phyloP scores from a whole-genome alignment of 2,329 filamentous ascomycete species.

The Blastomyces silverae region DNA sequence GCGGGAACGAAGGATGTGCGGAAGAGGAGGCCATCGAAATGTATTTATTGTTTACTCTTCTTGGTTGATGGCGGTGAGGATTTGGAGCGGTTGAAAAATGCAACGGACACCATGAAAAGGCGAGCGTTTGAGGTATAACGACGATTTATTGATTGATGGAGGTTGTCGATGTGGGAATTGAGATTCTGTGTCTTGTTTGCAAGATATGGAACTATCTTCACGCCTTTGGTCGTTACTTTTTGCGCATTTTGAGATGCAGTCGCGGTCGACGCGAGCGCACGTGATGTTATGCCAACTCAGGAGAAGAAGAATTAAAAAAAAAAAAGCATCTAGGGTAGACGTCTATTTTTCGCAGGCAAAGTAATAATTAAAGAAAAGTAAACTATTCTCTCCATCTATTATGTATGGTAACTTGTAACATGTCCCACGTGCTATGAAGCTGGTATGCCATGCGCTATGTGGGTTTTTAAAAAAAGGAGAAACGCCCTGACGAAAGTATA shows the following conservation, averaged over 20 bases:
- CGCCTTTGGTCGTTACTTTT: not conserved
- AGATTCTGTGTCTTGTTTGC: not conserved
- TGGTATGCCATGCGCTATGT: not conserved
- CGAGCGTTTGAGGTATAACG: not conserved
- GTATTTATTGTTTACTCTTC: not conserved
- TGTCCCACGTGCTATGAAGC: not conserved
- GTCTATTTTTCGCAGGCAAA: not conserved
- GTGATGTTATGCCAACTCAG: not conserved
- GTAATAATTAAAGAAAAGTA: not conserved
- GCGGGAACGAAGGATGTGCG: conserved; percentile 49
- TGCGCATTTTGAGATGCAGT: not conserved
- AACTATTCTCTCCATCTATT: not conserved
- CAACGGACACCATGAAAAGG: conserved; percentile 1
- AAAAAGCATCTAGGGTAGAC: not conserved
- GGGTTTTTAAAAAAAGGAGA: not conserved
- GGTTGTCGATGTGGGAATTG: not conserved
- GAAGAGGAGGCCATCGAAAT: conserved; percentile 30
- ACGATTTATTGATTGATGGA: not conserved
- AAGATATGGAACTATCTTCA: not conserved
- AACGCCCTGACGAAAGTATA: not conserved
- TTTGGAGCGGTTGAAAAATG: not conserved
- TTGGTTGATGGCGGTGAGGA: not conserved
- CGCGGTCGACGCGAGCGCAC: conserved; percentile 4
- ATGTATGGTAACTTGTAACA: not conserved
- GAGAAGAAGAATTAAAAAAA: not conserved